Base-by-base conservation (phyloP, 176 grass and related monocot species). In the Oryza brachyantha region DNA sequence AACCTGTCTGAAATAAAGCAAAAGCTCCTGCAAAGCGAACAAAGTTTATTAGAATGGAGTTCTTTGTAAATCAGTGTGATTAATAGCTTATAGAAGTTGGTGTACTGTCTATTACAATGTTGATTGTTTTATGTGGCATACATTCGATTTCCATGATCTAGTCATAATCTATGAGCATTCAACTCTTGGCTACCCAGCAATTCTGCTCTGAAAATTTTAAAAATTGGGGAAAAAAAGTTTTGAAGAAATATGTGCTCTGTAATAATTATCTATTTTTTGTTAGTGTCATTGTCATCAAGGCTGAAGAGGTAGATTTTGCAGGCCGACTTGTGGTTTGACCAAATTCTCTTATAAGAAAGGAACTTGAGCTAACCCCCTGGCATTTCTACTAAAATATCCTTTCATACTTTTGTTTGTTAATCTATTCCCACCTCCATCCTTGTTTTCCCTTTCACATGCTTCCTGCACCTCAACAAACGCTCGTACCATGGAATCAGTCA, bases 1-100 rank as follows among this genome's bases (percentile, higher is more conserved):
- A 62, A 29, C 76, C 29, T 13, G 27, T 54, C 37, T 54, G 54
- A 64, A 70, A 8, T 24, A 86, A 86, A 70, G 50, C n/a, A 69
- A n/a, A n/a, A n/a, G n/a, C n/a, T n/a, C n/a, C n/a, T n/a, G n/a
- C n/a, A n/a, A 61, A 29, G 29, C 50, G 40, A 66, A 28, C 38
- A 61, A 77, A 64, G 55, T 19, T 74, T 32, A 74, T 48, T 19
- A 52, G 24, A 22, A 9, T 60, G 29, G 8, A 66, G 31, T 61
- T 69, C 1, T 86, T 60, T 78, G 11, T 13, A n/a, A 13, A 21
- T n/a, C 22, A 45, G 0, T 72, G 71, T 42, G 7, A 22, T 77
- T 8, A 31, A 67, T 67, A 25, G 9, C 66, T 41, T 55, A 52
- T 31, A 71, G 29, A 16, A 61, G 60, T 31, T 2, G 12, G 61